A percentile compares a stretch with the other conserved stretches of the same genome.
Conservation (phyloP, 1,284 basidiomycete species). For the Puccinia sorghi region DNA sequence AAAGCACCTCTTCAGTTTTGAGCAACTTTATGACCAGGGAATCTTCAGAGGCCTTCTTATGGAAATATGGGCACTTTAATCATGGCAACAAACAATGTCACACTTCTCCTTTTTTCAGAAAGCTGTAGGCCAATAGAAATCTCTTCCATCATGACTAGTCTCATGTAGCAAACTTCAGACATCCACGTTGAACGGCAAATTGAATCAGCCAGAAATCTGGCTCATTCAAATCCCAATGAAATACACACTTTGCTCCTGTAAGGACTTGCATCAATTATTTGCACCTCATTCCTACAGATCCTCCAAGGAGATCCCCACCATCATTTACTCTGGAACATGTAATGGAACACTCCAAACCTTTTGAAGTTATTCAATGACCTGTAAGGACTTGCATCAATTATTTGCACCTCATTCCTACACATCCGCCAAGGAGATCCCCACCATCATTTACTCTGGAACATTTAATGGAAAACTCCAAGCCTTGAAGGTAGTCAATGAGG, state of each 20-base stretch:
- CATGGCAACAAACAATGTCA: slow-evolving; percentile 8
- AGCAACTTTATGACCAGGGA: not conserved
- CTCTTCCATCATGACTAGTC: not conserved
- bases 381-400: not conserved
- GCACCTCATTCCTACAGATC: not conserved
- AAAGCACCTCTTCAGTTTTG: not conserved
- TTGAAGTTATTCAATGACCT: too few relatives aligned
- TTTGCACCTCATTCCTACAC: not conserved
- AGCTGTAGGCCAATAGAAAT: not conserved
- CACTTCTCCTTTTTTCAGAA: not conserved
- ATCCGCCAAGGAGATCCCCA: not conserved
- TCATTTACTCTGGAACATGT: not conserved
- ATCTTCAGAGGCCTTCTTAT: slow-evolving; percentile 8
- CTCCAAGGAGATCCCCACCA: not conserved
- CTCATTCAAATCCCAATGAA: not conserved
- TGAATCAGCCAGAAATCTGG: not conserved
- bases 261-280: not conserved
- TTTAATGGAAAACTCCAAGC: not conserved
- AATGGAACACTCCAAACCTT: too few relatives aligned
- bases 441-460: not conserved
- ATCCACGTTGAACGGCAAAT: not conserved
- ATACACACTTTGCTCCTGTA: not conserved
- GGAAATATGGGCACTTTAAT: not conserved
- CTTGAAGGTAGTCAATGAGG: not conserved
- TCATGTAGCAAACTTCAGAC: not conserved